phyloP scores from a whole-genome alignment of 306 rosid genomes.

The Argentina anserina region DNA sequence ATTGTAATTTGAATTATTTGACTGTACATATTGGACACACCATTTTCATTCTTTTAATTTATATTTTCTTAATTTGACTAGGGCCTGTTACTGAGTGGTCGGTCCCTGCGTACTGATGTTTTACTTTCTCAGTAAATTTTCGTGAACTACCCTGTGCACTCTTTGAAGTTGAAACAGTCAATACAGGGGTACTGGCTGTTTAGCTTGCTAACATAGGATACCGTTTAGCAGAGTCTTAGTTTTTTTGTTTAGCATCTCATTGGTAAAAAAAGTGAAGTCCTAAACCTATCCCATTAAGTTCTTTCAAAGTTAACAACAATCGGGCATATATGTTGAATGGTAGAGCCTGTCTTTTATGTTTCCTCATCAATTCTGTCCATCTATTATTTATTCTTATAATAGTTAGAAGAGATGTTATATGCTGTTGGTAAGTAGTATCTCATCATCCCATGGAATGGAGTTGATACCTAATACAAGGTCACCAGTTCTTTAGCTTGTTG shows the following conservation, averaged over 20 bases:
- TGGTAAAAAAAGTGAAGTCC: background rate
- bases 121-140: background rate
- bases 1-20: background rate
- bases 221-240: background rate
- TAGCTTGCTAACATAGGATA: background rate
- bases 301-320: no score
- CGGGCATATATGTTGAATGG: background rate
- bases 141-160: background rate
- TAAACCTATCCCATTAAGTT: no score
- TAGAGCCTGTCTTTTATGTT: background rate
- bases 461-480: background rate
- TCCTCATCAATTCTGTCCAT: background rate
- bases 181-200: background rate
- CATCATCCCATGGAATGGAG: background rate
- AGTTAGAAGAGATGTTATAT: background rate
- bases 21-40: background rate
- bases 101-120: background rate
- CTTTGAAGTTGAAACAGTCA: background rate
- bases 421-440: background rate
- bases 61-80: background rate
- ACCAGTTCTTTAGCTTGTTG: background rate
- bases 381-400: no score
- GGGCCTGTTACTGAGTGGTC: background rate
- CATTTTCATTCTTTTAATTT: background rate
- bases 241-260: background rate